phyloP scores from a whole-genome alignment of 805 yeast species.

The Scheffersomyces stipitis region DNA sequence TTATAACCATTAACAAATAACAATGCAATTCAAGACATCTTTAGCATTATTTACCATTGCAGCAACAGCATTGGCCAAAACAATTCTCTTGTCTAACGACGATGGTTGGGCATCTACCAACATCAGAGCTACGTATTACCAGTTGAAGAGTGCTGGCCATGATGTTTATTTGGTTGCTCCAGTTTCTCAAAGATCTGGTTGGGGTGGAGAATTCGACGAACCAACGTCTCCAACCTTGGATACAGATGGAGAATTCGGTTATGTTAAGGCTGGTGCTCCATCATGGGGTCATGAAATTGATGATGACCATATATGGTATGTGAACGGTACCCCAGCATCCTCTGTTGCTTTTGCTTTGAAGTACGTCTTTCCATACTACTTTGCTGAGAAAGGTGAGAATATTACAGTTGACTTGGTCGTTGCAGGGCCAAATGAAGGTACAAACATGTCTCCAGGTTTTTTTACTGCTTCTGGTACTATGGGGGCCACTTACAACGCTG shows the following conservation, averaged over 20 bases:
- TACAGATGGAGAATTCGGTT: constrained; percentile 47
- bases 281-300: constrained; percentile 52
- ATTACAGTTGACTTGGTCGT: constrained; percentile 23
- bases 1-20: no score
- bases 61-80: constrained; percentile 20
- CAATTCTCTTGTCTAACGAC: constrained; percentile 53
- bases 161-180: constrained; percentile 52
- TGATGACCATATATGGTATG: constrained; percentile 33
- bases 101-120: constrained; percentile 59
- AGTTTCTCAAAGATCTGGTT: constrained; percentile 50
- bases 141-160: constrained; percentile 46
- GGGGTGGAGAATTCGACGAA: constrained; percentile 50
- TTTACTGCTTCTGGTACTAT: constrained; percentile 28
- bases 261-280: constrained; percentile 48
- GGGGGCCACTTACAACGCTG: constrained; percentile 24
- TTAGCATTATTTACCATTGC: no score
- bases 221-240: constrained; percentile 39
- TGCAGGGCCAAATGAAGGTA: constrained; percentile 31
- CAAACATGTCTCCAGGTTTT: constrained; percentile 27
- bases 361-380: constrained; percentile 20
- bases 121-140: constrained; percentile 55
- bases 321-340: constrained; percentile 28
- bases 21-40: no score
- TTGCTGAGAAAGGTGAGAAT: constrained; percentile 15
- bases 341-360: constrained; percentile 27